A percentile compares a stretch with the other conserved stretches of the same genome.
Evolutionary conservation across 2,329 filamentous ascomycete genomes (phyloP).

Genomic region (Magnaporthiopsis incrustans): DNA sequence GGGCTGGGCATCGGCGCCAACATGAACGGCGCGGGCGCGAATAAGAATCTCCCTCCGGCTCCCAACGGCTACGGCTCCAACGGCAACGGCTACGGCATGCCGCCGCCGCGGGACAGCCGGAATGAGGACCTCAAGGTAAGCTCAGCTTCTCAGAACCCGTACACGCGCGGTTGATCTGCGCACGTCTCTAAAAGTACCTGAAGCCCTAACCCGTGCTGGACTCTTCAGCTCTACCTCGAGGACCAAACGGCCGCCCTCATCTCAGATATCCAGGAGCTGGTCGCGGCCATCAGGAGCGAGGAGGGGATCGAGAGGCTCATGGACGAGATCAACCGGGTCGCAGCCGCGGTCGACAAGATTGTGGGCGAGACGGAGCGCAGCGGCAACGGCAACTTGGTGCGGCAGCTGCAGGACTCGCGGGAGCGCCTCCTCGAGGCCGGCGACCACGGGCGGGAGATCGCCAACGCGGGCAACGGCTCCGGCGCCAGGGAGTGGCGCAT

Average conservation of each 20-base stretch:
- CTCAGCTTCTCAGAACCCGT: not conserved
- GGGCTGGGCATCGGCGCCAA: constrained; percentile 13
- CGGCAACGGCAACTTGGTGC: constrained; percentile 36
- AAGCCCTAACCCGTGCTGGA: not conserved
- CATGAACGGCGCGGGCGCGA: constrained; percentile 21
- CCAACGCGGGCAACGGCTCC: constrained; percentile 40
- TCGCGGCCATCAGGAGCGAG: constrained; percentile 61
- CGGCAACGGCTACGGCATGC: constrained; percentile 6
- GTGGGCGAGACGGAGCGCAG: constrained; percentile 54
- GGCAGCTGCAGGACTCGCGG: constrained; percentile 54
- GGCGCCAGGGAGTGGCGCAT: constrained; percentile 49
- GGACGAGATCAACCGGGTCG: constrained; percentile 63
- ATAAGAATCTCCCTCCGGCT: constrained; percentile 25
- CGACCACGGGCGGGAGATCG: constrained; percentile 52
- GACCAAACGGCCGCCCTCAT: constrained; percentile 75
- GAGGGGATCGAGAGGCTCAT: constrained; percentile 56
- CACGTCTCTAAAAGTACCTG: not conserved
- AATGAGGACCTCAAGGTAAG: constrained; percentile 43
- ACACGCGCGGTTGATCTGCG: constrained; percentile 14
- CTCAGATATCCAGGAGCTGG: constrained; percentile 73
- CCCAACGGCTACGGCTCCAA: constrained; percentile 29
- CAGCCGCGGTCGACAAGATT: constrained; percentile 61
- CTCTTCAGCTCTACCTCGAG: constrained; percentile 62
- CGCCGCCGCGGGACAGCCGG: constrained; percentile 29
- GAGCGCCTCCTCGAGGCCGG: constrained; percentile 57